These are phyloP conservation scores for Cyclanthera cordifolia DNA, from an alignment of 306 rosid genomes.

Conservation along the genomic window DNA sequence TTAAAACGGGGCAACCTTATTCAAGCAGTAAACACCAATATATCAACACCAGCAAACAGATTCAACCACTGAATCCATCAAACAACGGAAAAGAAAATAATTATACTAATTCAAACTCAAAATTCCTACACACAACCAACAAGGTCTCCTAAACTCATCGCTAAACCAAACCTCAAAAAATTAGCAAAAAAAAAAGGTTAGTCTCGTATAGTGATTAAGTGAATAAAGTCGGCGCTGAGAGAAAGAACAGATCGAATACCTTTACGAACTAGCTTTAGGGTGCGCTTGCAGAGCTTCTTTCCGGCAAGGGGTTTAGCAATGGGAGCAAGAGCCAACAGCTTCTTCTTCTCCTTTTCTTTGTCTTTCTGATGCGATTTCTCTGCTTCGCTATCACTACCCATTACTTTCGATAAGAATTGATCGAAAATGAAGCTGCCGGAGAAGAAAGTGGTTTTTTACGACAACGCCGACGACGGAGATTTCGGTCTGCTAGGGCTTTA, in stretches of 20 bases:
- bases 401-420: slow-evolving; percentile 5
- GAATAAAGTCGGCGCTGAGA: not conserved
- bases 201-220: not conserved
- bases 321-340: slow-evolving; percentile 54
- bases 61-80: not conserved
- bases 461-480: not conserved
- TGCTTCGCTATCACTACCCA: slow-evolving; percentile 78
- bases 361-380: slow-evolving; percentile 62
- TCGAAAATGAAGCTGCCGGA: not conserved
- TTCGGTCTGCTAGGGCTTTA: not conserved
- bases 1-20: not conserved
- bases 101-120: not conserved
- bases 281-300: slow-evolving; percentile 76
- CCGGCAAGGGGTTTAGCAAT: slow-evolving; percentile 95
- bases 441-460: not conserved
- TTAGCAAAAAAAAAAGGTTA: not conserved
- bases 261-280: slow-evolving; percentile 78
- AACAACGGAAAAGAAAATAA: not conserved
- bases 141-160: not conserved
- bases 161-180: not conserved
- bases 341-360: slow-evolving; percentile 77
- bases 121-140: not conserved
- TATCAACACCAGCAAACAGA: not conserved
- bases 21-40: not conserved
- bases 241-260: slow-evolving; percentile 31